Percentiles rank a stretch among this genome's conserved stretches.
Conservation (phyloP, 1,139 yeast species). For the Geotrichum histeridarum region DNA sequence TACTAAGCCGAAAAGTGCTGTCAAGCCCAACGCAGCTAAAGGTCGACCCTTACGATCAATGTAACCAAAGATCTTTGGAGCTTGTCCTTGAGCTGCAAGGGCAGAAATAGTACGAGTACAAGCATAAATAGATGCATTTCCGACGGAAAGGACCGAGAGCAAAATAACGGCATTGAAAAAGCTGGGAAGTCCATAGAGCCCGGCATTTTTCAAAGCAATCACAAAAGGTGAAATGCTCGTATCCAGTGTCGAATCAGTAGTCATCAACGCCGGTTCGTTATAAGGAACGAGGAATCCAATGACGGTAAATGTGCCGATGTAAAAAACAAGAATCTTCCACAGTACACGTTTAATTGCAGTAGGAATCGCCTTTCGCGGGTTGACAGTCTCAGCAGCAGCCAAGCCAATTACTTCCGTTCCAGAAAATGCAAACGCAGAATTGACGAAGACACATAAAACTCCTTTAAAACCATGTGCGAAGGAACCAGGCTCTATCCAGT, state of each 20-base stretch:
- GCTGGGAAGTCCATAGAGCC: conserved; percentile 58
- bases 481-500: conserved; percentile 65
- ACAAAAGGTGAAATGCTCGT: conserved; percentile 71
- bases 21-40: conserved; percentile 55
- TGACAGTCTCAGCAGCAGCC: conserved; percentile 75
- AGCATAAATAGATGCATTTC: conserved; percentile 72
- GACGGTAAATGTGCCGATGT: conserved; percentile 53
- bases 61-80: conserved; percentile 67
- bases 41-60: conserved; percentile 76
- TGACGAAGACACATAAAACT: conserved; percentile 68
- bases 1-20: conserved; percentile 58
- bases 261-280: conserved; percentile 47
- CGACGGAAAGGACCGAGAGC: conserved; percentile 66
- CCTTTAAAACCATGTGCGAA: conserved; percentile 68
- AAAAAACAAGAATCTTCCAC: conserved; percentile 67
- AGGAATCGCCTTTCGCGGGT: conserved; percentile 63
- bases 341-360: conserved; percentile 63
- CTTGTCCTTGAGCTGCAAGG: conserved; percentile 74
- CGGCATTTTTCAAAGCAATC: conserved; percentile 56
- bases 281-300: conserved; percentile 65
- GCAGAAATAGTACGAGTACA: conserved; percentile 79
- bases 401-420: conserved; percentile 77
- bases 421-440: conserved; percentile 82
- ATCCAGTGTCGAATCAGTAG: conserved; percentile 45
- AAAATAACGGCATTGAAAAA: conserved; percentile 69